phyloP scores from a whole-genome alignment of 352 stramenopile species.

The Phytopythium cucurbitacearum region DNA sequence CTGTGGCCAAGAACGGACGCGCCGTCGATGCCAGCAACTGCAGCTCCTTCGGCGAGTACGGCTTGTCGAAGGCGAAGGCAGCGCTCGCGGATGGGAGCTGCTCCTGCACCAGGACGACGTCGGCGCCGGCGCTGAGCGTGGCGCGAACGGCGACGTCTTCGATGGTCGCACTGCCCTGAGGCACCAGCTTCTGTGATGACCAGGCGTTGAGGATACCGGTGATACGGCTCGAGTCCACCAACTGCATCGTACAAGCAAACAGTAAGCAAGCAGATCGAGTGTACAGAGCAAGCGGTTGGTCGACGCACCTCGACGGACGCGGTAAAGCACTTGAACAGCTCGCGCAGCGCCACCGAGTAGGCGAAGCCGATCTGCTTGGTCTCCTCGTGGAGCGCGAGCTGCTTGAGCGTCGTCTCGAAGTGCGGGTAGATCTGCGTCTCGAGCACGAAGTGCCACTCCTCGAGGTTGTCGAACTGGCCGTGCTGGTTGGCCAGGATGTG shows the following conservation, averaged over 20 bases:
- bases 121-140: conserved; percentile 43
- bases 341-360: conserved; percentile 73
- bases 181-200: conserved; percentile 23
- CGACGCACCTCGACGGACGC: conserved; percentile 62
- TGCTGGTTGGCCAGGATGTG: conserved; percentile 83
- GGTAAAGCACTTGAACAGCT: conserved; percentile 81
- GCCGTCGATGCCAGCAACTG: conserved; percentile 23
- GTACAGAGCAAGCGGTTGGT: not conserved
- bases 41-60: conserved; percentile 39
- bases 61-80: conserved; percentile 24
- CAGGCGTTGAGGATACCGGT: conserved; percentile 32
- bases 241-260: conserved; percentile 18
- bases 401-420: conserved; percentile 53
- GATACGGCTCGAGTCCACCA: conserved; percentile 44
- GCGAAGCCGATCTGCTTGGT: conserved; percentile 75
- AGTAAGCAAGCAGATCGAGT: not conserved
- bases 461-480: conserved; percentile 78
- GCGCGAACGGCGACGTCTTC: conserved; percentile 57
- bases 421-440: conserved; percentile 79
- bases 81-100: conserved; percentile 33
- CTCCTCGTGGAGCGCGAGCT: conserved; percentile 51
- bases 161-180: conserved; percentile 18
- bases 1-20: conserved; percentile 29
- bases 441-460: conserved; percentile 78
- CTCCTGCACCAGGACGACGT: conserved; percentile 62